A percentile compares a stretch with the other conserved stretches of the same genome.
Evolutionary conservation across 306 rosid genomes (phyloP).

Genomic region (Pyrus betulifolia): DNA sequence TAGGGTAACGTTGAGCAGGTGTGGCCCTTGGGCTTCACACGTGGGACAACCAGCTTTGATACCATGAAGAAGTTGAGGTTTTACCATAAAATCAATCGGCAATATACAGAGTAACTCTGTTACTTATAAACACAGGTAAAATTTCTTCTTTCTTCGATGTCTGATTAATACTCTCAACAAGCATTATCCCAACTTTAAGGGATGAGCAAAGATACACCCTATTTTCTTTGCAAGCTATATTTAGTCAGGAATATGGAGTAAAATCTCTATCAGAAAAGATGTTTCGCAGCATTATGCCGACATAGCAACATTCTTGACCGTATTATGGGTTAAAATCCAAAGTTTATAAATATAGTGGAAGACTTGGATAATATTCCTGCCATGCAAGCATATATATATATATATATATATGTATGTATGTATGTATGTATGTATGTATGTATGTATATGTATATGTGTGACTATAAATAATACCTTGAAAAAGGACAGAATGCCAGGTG

Average conservation of each 20-base stretch:
- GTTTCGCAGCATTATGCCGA: not conserved
- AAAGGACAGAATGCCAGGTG: slow-evolving; percentile 18
- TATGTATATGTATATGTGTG: not conserved
- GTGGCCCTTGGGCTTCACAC: too few species aligned
- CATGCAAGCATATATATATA: not conserved
- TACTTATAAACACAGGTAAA: too few species aligned
- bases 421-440: too few species aligned
- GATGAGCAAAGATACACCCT: not conserved
- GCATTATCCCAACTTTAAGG: too few species aligned
- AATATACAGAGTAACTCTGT: too few species aligned
- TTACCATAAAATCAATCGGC: too few species aligned
- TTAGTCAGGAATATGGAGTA: not conserved
- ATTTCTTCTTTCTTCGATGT: too few species aligned
- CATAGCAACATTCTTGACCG: slow-evolving; percentile 24
- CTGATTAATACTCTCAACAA: too few species aligned
- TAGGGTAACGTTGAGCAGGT: too few species aligned
- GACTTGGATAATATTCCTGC: slow-evolving; percentile 42
- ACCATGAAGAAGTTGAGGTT: too few species aligned
- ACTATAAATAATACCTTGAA: not conserved
- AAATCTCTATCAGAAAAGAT: not conserved
- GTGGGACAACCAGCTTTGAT: too few species aligned
- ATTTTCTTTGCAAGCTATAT: not conserved
- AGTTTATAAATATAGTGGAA: slow-evolving; percentile 25
- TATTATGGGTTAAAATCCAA: slow-evolving; percentile 42
- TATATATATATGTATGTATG: too few species aligned